phyloP scores from a whole-genome alignment of 2,329 filamentous ascomycete genomes.

The Teratosphaeria destructans region DNA sequence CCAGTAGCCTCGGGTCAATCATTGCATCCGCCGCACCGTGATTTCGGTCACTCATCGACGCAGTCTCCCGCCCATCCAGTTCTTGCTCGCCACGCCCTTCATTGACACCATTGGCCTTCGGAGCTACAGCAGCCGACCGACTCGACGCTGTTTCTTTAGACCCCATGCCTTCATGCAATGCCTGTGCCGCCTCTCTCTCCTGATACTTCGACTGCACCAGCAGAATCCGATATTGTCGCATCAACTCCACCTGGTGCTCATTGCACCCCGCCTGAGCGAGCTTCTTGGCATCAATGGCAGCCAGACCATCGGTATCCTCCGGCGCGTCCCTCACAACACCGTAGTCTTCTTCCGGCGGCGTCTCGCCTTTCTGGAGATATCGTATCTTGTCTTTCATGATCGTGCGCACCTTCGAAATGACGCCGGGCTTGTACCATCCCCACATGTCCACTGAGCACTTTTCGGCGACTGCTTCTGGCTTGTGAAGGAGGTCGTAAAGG shows the following conservation, averaged over 20 bases:
- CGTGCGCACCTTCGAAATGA: constrained; percentile 71
- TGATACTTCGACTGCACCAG: neutral
- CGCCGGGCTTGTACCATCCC: constrained; percentile 77
- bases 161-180: neutral
- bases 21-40: neutral
- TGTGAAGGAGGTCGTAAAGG: constrained; percentile 55
- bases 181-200: neutral
- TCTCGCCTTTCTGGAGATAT: constrained; percentile 27
- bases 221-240: neutral
- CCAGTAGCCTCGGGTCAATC: neutral
- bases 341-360: constrained; percentile 21
- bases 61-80: neutral
- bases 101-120: neutral
- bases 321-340: neutral
- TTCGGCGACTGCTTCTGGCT: constrained; percentile 37
- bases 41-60: neutral
- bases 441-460: constrained; percentile 45
- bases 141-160: neutral
- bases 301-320: neutral
- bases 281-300: neutral
- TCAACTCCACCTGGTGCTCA: neutral
- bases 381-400: constrained; percentile 81
- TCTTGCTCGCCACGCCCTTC: neutral
- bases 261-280: neutral
- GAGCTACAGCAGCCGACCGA: neutral